Conservation (phyloP, 805 yeast genomes). For the Sugiyamaella smithiae region DNA sequence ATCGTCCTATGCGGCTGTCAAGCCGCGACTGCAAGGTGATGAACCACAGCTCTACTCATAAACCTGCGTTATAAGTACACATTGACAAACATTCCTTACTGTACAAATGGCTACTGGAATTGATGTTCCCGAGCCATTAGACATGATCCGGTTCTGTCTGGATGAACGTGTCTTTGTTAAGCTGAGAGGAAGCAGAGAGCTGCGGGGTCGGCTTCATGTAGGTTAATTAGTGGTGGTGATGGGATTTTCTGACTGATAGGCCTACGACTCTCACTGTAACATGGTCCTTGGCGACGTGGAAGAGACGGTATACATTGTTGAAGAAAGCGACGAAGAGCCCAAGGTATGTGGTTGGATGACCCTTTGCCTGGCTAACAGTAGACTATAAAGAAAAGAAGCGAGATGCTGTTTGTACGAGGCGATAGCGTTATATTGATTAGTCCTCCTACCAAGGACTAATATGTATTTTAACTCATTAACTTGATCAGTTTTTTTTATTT, state of each 20-base stretch:
- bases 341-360: slow-evolving; percentile 29
- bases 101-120: slow-evolving; percentile 16
- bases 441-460: slow-evolving; percentile 31
- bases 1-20: not conserved
- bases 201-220: slow-evolving; percentile 83
- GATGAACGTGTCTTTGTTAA: slow-evolving; percentile 87
- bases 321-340: slow-evolving; percentile 47
- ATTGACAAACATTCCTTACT: no score
- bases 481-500: not conserved
- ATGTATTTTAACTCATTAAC: not conserved
- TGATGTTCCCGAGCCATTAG: slow-evolving; percentile 71
- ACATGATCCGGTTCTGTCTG: slow-evolving; percentile 75
- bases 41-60: no score
- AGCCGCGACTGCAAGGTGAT: no score
- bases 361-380: slow-evolving; percentile 20
- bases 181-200: slow-evolving; percentile 90
- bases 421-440: slow-evolving; percentile 88
- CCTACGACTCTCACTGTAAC: slow-evolving; percentile 95
- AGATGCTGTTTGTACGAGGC: slow-evolving; percentile 96
- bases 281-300: slow-evolving; percentile 90
- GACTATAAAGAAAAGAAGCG: slow-evolving; percentile 57
- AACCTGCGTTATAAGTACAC: no score
- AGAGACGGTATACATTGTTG: slow-evolving; percentile 69
- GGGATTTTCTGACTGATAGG: slow-evolving; percentile 36
- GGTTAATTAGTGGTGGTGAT: slow-evolving; percentile 27